Evolutionary conservation across 2,329 filamentous ascomycete genomes (phyloP), one percentile per base, ranked within the genome.

Genomic region (Orbilia brochopaga): DNA sequence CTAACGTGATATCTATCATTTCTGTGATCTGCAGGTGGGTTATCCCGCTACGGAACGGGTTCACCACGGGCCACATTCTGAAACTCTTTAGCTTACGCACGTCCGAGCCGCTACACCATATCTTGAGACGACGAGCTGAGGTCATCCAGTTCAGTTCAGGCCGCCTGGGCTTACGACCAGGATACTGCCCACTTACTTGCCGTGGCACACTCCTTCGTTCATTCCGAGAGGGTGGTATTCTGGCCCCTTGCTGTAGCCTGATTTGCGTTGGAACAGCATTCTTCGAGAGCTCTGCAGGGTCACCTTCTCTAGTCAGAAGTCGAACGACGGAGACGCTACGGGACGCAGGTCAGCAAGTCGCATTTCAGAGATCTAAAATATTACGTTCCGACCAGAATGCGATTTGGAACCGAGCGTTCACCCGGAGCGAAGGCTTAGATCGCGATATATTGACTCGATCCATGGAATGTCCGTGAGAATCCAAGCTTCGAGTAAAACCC

Each of bases 61-160:
- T 72, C 67, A 56, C 60, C 67, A 72, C 67, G 67, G 67, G 67
- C 67, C 60, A 65, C 62, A 72, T 65, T 55, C 67, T 65, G 67
- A 72, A 72, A 72, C 67, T 72, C 67, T 72, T 65, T 56, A 72
- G 64, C 60, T 72, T 52, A 72, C 67, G 50, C 55, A 57, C 66
- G 32, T 32, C 67, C 56, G 60, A 72, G 67, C 54, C 67, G 67
- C 67, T 56, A 55, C 55, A 15, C 35, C 51, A 65, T 65, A 32
- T 72, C 67, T 30, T 54, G 40, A 54, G 48, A 46, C 48, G 58
- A 21, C 44, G 64, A 40, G 59, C 46, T 57, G 58, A 24, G 64
- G 60, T 59, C 60, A 72, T 61, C 67, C 51, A 37, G 66, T 42
- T 54, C 51, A 37, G 66, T 42, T 54, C 60, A 56, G 52, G 60